A percentile compares a stretch with the other conserved stretches of the same genome.
Conservation (phyloP, 2,329 filamentous ascomycete genomes). For the Cordyceps farinosa region DNA sequence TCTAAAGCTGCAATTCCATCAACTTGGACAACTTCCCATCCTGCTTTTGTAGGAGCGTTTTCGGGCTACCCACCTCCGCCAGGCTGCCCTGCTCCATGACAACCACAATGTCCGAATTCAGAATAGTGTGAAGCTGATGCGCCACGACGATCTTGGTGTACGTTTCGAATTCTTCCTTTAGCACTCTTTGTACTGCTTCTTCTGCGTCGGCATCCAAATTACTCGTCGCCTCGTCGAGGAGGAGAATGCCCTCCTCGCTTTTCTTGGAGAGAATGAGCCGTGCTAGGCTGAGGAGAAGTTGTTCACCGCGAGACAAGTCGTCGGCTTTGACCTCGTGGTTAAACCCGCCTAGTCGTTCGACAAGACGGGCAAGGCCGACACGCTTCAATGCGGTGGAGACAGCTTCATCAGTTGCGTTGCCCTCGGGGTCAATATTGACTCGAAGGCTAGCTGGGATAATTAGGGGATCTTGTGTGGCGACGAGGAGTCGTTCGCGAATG, state of each 20-base stretch:
- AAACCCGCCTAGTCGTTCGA: constrained; percentile 10
- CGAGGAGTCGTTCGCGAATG: constrained; percentile 42
- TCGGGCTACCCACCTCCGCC: constrained; percentile 31
- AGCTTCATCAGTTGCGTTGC: constrained; percentile 9
- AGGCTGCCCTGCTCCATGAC: constrained; percentile 43
- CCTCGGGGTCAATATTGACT: constrained; percentile 37
- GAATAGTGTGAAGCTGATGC: constrained; percentile 42
- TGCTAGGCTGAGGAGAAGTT: constrained; percentile 19
- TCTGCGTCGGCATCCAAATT: constrained; percentile 37
- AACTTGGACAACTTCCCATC: neutral
- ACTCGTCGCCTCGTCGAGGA: constrained; percentile 36
- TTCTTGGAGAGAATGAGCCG: constrained; percentile 25
- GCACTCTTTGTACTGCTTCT: constrained; percentile 32
- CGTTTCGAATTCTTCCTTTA: constrained; percentile 30
- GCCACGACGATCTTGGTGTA: constrained; percentile 49
- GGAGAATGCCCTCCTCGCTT: constrained; percentile 24
- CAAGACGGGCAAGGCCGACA: constrained; percentile 14
- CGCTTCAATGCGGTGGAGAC: constrained; percentile 12
- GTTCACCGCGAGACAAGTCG: constrained; percentile 18
- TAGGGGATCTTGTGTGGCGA: constrained; percentile 46
- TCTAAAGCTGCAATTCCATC: neutral
- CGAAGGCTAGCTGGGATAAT: constrained; percentile 40
- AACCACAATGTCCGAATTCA: constrained; percentile 44
- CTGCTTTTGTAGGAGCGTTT: neutral
- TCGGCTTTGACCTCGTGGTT: constrained; percentile 8